Percentiles rank a stretch among this genome's conserved stretches.
Conservation (phyloP, 768 basidiomycete species). For the Boletus patriciae region DNA sequence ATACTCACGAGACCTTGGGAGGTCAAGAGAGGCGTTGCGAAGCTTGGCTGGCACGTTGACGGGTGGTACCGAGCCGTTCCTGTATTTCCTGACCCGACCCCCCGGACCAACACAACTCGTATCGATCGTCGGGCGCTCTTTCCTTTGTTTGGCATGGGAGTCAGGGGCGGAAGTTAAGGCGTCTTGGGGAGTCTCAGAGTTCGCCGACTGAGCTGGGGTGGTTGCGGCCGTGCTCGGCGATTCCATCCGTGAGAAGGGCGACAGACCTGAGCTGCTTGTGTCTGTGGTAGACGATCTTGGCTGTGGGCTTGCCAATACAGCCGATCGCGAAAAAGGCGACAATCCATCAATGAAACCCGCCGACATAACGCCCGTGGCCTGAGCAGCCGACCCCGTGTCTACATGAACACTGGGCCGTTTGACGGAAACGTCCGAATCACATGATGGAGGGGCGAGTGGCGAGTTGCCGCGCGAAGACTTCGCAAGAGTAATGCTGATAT, state of each 20-base stretch:
- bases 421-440: conserved; percentile 27
- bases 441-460: conserved; percentile 25
- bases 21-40: conserved; percentile 33
- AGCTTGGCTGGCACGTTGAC: conserved; percentile 30
- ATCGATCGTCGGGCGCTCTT: conserved; percentile 34
- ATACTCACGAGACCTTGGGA: conserved; percentile 25
- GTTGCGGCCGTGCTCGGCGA: conserved; percentile 29
- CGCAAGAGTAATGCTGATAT: conserved; percentile 31
- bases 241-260: conserved; percentile 31
- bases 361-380: conserved; percentile 14
- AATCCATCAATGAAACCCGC: conserved; percentile 20
- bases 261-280: conserved; percentile 26
- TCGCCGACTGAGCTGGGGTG: conserved; percentile 28
- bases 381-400: conserved; percentile 28
- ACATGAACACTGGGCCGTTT: conserved; percentile 32
- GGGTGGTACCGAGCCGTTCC: conserved; percentile 33
- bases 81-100: conserved; percentile 33
- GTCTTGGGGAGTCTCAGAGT: conserved; percentile 17
- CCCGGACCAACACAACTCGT: conserved; percentile 34
- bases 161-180: conserved; percentile 14
- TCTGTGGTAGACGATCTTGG: conserved; percentile 27
- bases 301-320: conserved; percentile 22
- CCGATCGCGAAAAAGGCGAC: conserved; percentile 23
- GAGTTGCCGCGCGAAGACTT: conserved; percentile 33
- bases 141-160: conserved; percentile 23